A percentile compares a stretch with the other conserved stretches of the same genome.
phyloP scores from a whole-genome alignment of 2,329 filamentous ascomycete genomes.

The Didymella sp. region DNA sequence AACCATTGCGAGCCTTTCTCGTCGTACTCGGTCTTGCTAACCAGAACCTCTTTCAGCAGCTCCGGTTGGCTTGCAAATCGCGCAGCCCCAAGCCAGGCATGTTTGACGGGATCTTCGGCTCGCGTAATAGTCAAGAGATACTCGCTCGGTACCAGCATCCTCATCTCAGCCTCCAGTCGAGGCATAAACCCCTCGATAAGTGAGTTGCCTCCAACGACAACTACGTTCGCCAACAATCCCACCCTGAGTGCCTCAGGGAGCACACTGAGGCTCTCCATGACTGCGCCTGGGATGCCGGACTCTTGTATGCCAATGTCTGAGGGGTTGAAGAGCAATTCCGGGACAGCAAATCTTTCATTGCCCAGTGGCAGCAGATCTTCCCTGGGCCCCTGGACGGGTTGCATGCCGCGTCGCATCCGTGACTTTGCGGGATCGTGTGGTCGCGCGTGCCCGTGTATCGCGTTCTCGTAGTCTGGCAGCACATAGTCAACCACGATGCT shows the following conservation, averaged over 20 bases:
- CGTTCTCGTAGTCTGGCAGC: slow-evolving; percentile 76
- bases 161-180: slow-evolving; percentile 75
- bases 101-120: slow-evolving; percentile 80
- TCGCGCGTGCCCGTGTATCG: slow-evolving; percentile 72
- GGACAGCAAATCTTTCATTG: slow-evolving; percentile 90
- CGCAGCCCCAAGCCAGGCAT: slow-evolving; percentile 86
- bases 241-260: slow-evolving; percentile 86
- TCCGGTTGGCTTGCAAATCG: slow-evolving; percentile 74
- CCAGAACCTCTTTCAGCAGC: slow-evolving; percentile 68
- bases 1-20: slow-evolving; percentile 80
- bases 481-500: slow-evolving; percentile 87
- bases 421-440: slow-evolving; percentile 77
- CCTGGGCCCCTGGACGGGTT: slow-evolving; percentile 55
- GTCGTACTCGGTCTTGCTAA: slow-evolving; percentile 90
- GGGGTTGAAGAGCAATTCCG: slow-evolving; percentile 88
- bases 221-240: slow-evolving; percentile 81
- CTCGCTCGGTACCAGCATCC: slow-evolving; percentile 56
- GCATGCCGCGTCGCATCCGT: slow-evolving; percentile 57
- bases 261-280: slow-evolving; percentile 76
- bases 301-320: slow-evolving; percentile 84
- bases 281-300: slow-evolving; percentile 80
- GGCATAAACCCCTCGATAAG: slow-evolving; percentile 81
- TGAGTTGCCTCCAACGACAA: slow-evolving; percentile 87
- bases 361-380: slow-evolving; percentile 87
- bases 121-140: slow-evolving; percentile 40